Base-by-base conservation (phyloP, 164 flowering plant genomes). In the Stephania japonica region DNA sequence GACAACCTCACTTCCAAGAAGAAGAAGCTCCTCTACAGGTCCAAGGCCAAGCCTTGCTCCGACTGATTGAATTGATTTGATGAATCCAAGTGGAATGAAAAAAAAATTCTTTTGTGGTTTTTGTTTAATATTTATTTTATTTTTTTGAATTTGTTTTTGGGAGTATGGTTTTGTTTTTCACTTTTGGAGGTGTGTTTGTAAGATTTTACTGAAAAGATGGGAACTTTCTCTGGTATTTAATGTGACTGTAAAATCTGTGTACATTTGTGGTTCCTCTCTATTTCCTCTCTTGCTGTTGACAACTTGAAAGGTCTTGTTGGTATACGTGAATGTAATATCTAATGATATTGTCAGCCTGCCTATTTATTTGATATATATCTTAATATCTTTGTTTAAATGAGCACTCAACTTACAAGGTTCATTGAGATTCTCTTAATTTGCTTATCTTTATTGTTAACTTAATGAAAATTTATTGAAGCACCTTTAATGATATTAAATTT, bases 1-100 rank as follows among this genome's bases (percentile, higher is more conserved):
- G 92, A 93, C 73, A 93, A 93, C 83, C 84, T 79, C 67, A 83
- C 85, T 70, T 87, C 95, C n/a, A 93, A 87, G 89, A 93, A 90
- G 89, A n/a, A n/a, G 93, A 89, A 86, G 81, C 87, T 93, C 13
- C 83, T 93, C 38, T 90, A 91, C 85, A 84, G 98, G 84, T 90
- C 74, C 76, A 93, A 91, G 85, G 85, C 79, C 85, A 90, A 89
- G 72, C 71, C 87, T 56, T 62, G 81, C 32, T 71, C 80, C 6
- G 81, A 79, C n/a, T n/a, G n/a, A n/a, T n/a, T n/a, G n/a, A n/a
- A n/a, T n/a, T n/a, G n/a, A n/a, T n/a, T 61, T 76, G n/a, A n/a
- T n/a, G n/a, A n/a, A n/a, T n/a, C n/a, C n/a, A 69, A n/a, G 25
- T 56, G 19, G 50, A 73, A 43, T 73, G 65, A n/a, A n/a, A 70